Evolutionary conservation across 345 rosid species (phyloP), one percentile per base, ranked within the genome.

Genomic region (Anacardium occidentale): DNA sequence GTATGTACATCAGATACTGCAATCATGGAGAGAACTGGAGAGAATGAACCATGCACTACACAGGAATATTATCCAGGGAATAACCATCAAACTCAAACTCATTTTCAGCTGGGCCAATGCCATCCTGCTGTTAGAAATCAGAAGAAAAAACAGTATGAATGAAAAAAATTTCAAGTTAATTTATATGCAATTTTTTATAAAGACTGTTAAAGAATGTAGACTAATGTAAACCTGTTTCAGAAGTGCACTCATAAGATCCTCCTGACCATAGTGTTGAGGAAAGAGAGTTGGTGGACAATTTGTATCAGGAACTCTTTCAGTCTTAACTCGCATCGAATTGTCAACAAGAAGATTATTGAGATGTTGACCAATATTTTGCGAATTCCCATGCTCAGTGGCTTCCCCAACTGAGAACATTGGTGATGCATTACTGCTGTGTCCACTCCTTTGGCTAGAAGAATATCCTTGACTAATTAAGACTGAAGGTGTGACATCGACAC

Each of bases 161-260:
- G 20, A 58, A 34, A 51, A 25, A 32, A 67, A 48, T 2, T 2
- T 14, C 6, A 9, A 17, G 18, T 58, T 50, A 52, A 62, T 63
- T 0, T 29, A 62, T n/a, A 32, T 47, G 52, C 59, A 58, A 15
- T 21, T 63, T 22, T 24, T 44, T n/a, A 12, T 40, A 67, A 56
- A 50, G 42, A 40, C 12, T 26, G 8, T 5, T 64, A 13, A 66
- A 17, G n/a, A 13, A 32, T 17, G 48, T 22, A 44, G 52, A 66
- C 55, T 51, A 68, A 69, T 65, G 53, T 85, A 14, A 68, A 90
- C 99, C 89, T 89, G 97, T 79, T 86, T 88, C 77, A 92, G 88
- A 76, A 95, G 83, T 34, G 88, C 91, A 54, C 85, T 88, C 97
- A 89, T 89, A 81, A 95, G 97, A 83, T 91, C 98, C 40, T 91